Evolutionary conservation across 2,329 filamentous ascomycete species (phyloP).

Genomic region (Colletotrichum godetiae): DNA sequence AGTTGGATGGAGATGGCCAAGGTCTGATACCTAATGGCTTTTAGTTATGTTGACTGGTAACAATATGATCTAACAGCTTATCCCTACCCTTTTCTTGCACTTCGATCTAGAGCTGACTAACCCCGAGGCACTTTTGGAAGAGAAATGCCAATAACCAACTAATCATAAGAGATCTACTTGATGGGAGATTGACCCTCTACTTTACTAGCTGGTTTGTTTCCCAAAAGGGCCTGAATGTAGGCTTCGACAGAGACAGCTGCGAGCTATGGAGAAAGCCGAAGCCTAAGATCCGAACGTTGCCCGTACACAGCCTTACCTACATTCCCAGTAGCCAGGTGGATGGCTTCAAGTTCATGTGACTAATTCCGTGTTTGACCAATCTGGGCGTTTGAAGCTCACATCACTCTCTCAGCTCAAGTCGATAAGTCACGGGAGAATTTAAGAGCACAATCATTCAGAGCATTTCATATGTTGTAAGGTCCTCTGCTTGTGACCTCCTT

Average conservation of each 20-base stretch:
- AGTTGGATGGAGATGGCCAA: conserved; percentile 35
- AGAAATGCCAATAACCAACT: conserved; percentile 8
- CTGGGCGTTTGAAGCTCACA: too few relatives aligned
- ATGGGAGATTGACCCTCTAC: too few relatives aligned
- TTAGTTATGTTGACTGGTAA: background rate
- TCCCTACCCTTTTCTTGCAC: conserved; percentile 11
- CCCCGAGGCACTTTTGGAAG: background rate
- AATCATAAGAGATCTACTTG: background rate
- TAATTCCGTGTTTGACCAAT: too few relatives aligned
- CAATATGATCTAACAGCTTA: background rate
- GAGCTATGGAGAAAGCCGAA: background rate
- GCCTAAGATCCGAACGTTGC: background rate
- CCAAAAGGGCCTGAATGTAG: conserved; percentile 8
- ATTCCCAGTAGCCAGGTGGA: too few relatives aligned
- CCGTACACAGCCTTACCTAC: too few relatives aligned
- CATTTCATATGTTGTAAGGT: too few relatives aligned
- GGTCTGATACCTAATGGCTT: too few relatives aligned
- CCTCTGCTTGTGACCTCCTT: too few relatives aligned
- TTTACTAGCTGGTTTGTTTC: conserved; percentile 4
- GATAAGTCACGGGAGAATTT: too few relatives aligned
- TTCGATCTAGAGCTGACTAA: conserved; percentile 19
- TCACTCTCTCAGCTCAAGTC: too few relatives aligned
- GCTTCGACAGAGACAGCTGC: conserved; percentile 1
- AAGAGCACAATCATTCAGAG: too few relatives aligned
- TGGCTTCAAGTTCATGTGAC: too few relatives aligned